A percentile compares a stretch with the other conserved stretches of the same genome.
Evolutionary conservation across 176 grass and related monocot species (phyloP).

Genomic region (Ananas comosus): DNA sequence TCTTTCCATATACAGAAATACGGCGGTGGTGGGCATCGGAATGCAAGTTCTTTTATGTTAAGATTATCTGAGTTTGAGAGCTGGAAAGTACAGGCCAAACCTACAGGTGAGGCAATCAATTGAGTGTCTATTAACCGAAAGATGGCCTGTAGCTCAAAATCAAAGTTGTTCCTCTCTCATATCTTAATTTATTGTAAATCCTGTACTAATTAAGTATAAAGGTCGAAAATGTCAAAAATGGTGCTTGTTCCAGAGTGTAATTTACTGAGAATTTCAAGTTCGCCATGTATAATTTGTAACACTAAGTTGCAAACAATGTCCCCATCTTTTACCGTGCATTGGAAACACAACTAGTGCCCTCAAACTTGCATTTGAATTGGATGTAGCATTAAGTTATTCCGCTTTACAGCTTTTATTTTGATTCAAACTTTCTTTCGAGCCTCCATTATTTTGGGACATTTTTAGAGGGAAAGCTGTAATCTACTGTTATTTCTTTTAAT

Average conservation of each 20-base stretch:
- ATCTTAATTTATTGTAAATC: too few relatives aligned
- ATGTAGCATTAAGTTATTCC: too few relatives aligned
- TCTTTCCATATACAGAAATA: conserved; percentile 47
- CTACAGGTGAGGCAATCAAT: neutral
- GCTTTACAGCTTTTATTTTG: too few relatives aligned
- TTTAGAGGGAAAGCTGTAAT: neutral
- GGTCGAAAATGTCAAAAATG: too few relatives aligned
- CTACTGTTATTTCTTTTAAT: conserved; percentile 4
- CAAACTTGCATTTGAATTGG: too few relatives aligned
- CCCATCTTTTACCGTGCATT: too few relatives aligned
- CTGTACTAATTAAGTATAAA: too few relatives aligned
- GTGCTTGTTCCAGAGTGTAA: too few relatives aligned
- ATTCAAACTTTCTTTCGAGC: too few relatives aligned
- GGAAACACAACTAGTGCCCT: too few relatives aligned
- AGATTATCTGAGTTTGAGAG: conserved; percentile 52
- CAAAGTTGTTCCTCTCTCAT: neutral
- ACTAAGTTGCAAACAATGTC: neutral
- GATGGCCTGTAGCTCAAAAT: neutral
- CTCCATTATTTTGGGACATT: too few relatives aligned
- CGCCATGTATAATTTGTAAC: neutral
- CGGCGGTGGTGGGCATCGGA: conserved; percentile 65
- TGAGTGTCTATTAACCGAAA: neutral
- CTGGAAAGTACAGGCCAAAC: conserved; percentile 42
- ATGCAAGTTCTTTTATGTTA: conserved; percentile 85
- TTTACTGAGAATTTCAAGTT: too few relatives aligned